Evolutionary conservation across 164 flowering plant species (phyloP).

Genomic region (Stephania cephalantha): DNA sequence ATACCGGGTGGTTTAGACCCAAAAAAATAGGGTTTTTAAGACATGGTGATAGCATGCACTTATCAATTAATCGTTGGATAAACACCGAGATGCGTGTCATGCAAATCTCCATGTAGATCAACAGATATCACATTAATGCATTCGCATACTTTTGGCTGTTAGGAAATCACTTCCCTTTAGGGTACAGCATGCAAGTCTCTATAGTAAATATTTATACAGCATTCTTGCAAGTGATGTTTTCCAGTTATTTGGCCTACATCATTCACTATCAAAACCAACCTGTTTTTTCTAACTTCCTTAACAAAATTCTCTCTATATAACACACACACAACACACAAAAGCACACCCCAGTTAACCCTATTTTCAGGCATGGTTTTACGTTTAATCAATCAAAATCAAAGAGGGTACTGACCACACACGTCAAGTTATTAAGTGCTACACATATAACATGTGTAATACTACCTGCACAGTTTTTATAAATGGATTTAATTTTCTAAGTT

Average conservation of each 20-base stretch:
- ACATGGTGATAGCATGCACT: too few relatives aligned
- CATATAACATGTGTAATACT: background rate
- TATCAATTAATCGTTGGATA: too few relatives aligned
- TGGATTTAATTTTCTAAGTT: background rate
- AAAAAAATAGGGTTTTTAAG: too few relatives aligned
- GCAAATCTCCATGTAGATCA: background rate
- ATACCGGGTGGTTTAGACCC: too few relatives aligned
- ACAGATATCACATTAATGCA: background rate
- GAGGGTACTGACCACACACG: background rate
- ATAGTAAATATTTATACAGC: background rate
- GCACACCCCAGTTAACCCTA: background rate
- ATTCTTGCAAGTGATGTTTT: slow-evolving; percentile 23
- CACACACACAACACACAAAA: slow-evolving; percentile 5
- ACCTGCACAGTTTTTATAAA: slow-evolving; percentile 3
- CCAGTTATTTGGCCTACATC: slow-evolving; percentile 18
- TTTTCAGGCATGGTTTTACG: slow-evolving; percentile 9
- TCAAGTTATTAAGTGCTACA: background rate
- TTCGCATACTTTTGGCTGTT: background rate
- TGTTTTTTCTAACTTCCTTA: slow-evolving; percentile 25
- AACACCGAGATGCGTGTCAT: too few relatives aligned
- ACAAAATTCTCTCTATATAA: slow-evolving; percentile 19
- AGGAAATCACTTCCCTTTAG: too few relatives aligned
- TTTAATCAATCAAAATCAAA: slow-evolving; percentile 9
- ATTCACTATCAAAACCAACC: slow-evolving; percentile 21
- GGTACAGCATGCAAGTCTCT: too few relatives aligned